These are phyloP conservation scores for Syzygium grande DNA, from an alignment of 345 rosid genomes.

Conservation along the genomic window DNA sequence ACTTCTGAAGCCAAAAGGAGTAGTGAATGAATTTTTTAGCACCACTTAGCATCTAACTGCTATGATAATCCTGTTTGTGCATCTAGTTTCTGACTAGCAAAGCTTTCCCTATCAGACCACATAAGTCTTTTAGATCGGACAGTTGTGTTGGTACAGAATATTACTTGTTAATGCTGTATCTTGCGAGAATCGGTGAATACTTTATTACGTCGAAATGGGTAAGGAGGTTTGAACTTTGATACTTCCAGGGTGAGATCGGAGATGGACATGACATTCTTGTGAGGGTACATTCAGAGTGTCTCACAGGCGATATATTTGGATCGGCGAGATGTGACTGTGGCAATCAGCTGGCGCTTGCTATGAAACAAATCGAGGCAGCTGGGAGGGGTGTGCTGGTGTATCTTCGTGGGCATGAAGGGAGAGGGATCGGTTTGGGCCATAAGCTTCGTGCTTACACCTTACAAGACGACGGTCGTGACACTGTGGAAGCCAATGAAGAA, in stretches of 20 bases:
- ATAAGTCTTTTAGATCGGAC: background rate
- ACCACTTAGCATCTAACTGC: background rate
- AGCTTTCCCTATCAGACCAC: background rate
- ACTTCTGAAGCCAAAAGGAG: background rate
- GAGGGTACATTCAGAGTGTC: slow-evolving; percentile 89
- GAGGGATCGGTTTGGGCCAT: slow-evolving; percentile 84
- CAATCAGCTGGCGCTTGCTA: slow-evolving; percentile 66
- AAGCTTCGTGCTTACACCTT: slow-evolving; percentile 70
- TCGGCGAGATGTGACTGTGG: slow-evolving; percentile 79
- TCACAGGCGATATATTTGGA: slow-evolving; percentile 93
- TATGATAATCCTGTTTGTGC: background rate
- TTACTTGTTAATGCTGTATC: background rate
- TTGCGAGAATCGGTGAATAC: background rate
- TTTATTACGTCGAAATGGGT: background rate
- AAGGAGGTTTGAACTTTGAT: background rate
- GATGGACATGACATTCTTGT: slow-evolving; percentile 77
- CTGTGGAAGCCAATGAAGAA: slow-evolving; percentile 57
- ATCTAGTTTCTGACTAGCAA: background rate
- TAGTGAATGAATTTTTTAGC: background rate
- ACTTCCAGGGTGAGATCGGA: slow-evolving; percentile 55
- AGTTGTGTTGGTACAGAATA: background rate
- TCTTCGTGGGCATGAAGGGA: slow-evolving; percentile 89
- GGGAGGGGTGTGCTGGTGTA: slow-evolving; percentile 78
- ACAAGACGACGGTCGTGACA: slow-evolving; percentile 58
- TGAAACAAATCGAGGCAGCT: slow-evolving; percentile 72